Percentiles rank a stretch among this genome's conserved stretches.
phyloP scores from a whole-genome alignment of 495 filamentous ascomycete species.

The Aspergillus steynii region DNA sequence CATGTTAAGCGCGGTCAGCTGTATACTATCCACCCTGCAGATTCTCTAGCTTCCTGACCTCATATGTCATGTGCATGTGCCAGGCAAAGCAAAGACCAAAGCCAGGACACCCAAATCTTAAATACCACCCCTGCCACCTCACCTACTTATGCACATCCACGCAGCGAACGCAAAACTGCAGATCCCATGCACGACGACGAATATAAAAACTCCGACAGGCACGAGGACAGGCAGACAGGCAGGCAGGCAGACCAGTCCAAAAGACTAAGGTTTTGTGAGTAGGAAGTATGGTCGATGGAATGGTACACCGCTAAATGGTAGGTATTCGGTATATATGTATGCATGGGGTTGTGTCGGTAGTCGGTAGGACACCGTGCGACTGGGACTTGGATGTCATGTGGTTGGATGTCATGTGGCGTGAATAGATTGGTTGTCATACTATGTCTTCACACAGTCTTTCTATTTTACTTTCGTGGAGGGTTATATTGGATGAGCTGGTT shows the following conservation, averaged over 20 bases:
- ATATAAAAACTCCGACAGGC: background rate
- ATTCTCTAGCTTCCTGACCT: no score
- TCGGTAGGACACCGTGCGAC: background rate
- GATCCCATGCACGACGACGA: background rate
- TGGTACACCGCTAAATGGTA: background rate
- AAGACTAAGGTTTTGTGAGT: background rate
- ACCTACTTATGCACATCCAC: background rate
- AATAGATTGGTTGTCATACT: background rate
- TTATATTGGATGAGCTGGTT: no score
- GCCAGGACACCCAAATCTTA: no score
- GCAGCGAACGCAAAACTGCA: background rate
- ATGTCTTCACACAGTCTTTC: background rate
- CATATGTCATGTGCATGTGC: no score
- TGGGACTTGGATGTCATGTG: no score
- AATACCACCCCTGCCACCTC: no score
- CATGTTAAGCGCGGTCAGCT: no score
- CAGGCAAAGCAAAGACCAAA: no score
- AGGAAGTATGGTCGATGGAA: background rate
- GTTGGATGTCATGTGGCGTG: background rate
- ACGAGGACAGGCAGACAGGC: background rate
- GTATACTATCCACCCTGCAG: no score
- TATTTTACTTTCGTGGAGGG: no score
- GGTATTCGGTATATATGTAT: background rate
- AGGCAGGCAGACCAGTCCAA: background rate
- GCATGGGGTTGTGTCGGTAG: background rate